Conservation (phyloP, 164 flowering plant genomes). For the Piper longum region DNA sequence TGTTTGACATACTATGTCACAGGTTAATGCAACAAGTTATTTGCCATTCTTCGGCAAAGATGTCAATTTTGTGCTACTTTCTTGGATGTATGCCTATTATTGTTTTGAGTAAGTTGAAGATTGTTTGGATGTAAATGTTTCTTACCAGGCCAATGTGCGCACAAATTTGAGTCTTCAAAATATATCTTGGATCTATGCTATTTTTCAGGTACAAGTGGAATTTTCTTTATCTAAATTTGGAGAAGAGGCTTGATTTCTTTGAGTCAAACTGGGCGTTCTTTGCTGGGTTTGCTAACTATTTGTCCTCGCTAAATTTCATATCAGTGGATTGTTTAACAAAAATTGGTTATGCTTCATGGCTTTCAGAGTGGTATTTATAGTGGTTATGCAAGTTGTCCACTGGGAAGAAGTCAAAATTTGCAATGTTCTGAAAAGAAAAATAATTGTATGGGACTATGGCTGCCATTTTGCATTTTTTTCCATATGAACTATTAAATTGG, state of each 20-base stretch:
- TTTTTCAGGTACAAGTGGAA: conserved; percentile 84
- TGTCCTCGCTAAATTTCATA: background rate
- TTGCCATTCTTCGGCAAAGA: conserved; percentile 74
- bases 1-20: conserved; percentile 4
- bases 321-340: background rate
- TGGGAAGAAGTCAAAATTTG: too few species aligned
- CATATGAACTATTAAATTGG: too few species aligned
- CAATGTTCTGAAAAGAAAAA: too few species aligned
- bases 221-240: conserved; percentile 53
- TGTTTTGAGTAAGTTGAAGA: conserved; percentile 72
- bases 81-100: conserved; percentile 97
- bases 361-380: too few species aligned
- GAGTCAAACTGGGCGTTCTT: conserved; percentile 96
- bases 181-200: background rate
- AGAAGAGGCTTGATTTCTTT: conserved; percentile 72
- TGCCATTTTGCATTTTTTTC: too few species aligned
- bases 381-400: too few species aligned
- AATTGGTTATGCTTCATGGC: too few species aligned
- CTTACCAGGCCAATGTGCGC: background rate
- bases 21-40: conserved; percentile 68
- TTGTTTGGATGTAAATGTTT: background rate
- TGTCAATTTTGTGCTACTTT: conserved; percentile 68
- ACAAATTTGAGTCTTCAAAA: background rate
- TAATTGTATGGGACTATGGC: too few species aligned
- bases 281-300: conserved; percentile 75